Percentiles rank a stretch among this genome's conserved stretches.
phyloP scores from a whole-genome alignment of 495 filamentous ascomycete genomes.

The Hamigera avellanea region DNA sequence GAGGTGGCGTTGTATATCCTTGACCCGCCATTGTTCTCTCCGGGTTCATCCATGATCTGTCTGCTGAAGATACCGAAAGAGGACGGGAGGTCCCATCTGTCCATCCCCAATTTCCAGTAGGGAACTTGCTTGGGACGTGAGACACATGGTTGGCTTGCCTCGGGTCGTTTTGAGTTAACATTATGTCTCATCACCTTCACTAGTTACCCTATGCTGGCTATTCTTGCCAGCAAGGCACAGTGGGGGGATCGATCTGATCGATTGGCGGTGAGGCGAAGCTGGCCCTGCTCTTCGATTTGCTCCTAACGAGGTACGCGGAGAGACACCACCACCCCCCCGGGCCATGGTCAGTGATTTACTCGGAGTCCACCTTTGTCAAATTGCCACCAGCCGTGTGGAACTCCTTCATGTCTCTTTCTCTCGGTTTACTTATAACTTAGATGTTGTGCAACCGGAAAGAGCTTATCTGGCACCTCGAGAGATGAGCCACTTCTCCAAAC shows the following conservation, averaged over 20 bases:
- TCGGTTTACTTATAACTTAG: not conserved
- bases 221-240: not conserved
- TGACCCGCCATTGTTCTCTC: slow-evolving; percentile 11
- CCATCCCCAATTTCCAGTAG: not conserved
- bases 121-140: slow-evolving; percentile 6
- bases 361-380: not conserved
- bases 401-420: too few species aligned
- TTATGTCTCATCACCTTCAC: too few species aligned
- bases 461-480: not conserved
- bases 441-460: not conserved
- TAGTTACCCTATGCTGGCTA: not conserved
- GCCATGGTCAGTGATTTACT: not conserved
- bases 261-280: slow-evolving; percentile 3
- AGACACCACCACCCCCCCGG: too few species aligned
- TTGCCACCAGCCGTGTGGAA: too few species aligned
- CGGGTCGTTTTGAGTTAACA: not conserved
- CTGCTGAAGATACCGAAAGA: not conserved
- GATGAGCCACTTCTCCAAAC: not conserved
- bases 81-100: not conserved
- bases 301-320: too few species aligned
- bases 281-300: not conserved
- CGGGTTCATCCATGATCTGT: slow-evolving; percentile 8
- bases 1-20: slow-evolving; percentile 13
- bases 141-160: slow-evolving; percentile 1
- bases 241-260: slow-evolving; percentile 1